Base-by-base conservation (phyloP, 805 yeast species). In the Yarrowia sp. region DNA sequence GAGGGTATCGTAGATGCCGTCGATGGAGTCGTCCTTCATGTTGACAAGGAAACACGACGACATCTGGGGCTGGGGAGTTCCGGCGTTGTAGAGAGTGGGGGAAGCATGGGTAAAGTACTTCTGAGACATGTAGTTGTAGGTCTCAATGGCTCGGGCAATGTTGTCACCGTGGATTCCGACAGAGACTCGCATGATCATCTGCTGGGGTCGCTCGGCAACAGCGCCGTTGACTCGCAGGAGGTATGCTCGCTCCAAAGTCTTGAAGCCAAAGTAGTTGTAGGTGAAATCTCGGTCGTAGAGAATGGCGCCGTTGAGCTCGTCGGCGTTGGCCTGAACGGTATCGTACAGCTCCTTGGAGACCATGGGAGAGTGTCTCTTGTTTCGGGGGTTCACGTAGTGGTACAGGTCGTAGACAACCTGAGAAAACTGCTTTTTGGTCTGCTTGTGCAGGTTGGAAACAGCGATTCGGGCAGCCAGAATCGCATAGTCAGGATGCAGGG, bases 401-500 rank as follows among this genome's bases (percentile, higher is more conserved):
- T 86, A 91, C 70, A 93, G 81, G 66, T 87, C 87, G 67, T 82
- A 82, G 64, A 89, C 79, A 56, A 91, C 96, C 70, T 85, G 86
- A 41, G 96, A 87, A 71, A 89, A 93, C 72, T 82, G 88, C 77
- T 89, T 89, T 67, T 91, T 89, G 62, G 98, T 92, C 79, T 92
- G 96, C 78, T 92, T 92, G 80, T 93, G 98, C 74, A 95, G 82
- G 76, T 91, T 91, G 44, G 97, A 90, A 64, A 95, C 87, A 21
- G 98, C 98, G 67, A 93, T 88, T 79, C 99, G 87, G 36, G 98
- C 98, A 64, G 98, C 98, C 71, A 92, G 82, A 46, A 87, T 85
- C 28, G 98, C 97, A 72, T 93, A 92, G 78, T 95, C 98, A n/a
- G 98, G 98, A 76, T 93, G 98, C 68, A 90, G 84, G 12, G 98